Evolutionary conservation across 306 rosid genomes (phyloP).

Genomic region (Ormosia semicastrata): DNA sequence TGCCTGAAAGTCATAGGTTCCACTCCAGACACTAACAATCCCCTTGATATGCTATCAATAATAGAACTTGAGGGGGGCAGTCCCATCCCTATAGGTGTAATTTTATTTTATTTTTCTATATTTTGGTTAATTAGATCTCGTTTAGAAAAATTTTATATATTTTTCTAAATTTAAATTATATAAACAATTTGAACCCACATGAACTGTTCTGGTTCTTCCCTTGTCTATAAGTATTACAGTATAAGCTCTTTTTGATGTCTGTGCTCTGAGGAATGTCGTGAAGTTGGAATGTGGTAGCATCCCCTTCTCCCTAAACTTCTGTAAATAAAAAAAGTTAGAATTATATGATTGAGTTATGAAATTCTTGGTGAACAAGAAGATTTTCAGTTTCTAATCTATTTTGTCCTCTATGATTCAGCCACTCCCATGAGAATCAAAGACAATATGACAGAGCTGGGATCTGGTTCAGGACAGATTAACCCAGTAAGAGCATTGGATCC

Average conservation of each 20-base stretch:
- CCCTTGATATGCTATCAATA: not conserved
- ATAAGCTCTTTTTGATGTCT: not conserved
- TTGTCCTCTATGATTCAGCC: constrained; percentile 41
- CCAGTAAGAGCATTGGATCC: constrained; percentile 61
- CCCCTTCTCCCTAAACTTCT: not conserved
- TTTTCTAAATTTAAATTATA: too few species aligned
- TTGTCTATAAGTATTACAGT: not conserved
- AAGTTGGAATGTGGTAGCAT: not conserved
- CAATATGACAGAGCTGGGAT: constrained; percentile 37
- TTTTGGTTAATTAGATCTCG: not conserved
- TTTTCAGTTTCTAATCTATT: not conserved
- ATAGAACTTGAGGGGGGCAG: not conserved
- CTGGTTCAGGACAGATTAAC: constrained; percentile 75
- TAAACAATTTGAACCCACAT: not conserved
- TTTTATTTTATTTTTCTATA: too few species aligned
- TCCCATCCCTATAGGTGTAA: not conserved
- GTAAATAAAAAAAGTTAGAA: not conserved
- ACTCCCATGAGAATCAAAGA: constrained; percentile 42
- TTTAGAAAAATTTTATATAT: too few species aligned
- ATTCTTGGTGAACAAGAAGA: not conserved
- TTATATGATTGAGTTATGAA: not conserved
- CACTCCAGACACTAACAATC: not conserved
- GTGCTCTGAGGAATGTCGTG: not conserved
- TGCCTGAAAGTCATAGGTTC: too few species aligned
- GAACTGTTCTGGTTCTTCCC: not conserved